Evolutionary conservation across 208 protist species (phyloP).

Genomic region (Leishmania amazonensis): DNA sequence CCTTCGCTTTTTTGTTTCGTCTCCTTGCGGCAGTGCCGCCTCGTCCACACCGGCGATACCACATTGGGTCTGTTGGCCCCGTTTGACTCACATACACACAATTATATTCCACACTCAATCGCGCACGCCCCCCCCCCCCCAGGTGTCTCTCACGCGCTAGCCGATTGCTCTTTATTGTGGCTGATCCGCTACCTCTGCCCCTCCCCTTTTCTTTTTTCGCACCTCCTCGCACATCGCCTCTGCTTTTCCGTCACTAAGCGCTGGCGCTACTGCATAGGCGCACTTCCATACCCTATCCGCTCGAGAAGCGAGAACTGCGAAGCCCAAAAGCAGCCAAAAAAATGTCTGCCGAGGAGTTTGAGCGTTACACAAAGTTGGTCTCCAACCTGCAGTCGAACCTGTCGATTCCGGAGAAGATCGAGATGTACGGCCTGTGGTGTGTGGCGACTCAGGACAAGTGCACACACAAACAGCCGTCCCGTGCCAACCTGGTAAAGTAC

Average conservation of each 20-base stretch:
- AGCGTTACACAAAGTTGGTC: constrained; percentile 46
- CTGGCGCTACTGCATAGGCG: not conserved
- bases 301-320: not conserved
- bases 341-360: constrained; percentile 48
- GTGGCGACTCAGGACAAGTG: constrained; percentile 71
- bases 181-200: not conserved
- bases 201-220: not conserved
- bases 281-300: not conserved
- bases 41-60: not conserved
- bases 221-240: not conserved
- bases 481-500: constrained; percentile 59
- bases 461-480: constrained; percentile 56
- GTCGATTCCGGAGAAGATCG: constrained; percentile 69
- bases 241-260: not conserved
- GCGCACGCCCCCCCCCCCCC: not conserved
- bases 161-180: not conserved
- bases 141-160: not conserved
- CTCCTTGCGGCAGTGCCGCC: not conserved
- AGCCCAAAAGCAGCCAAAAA: not conserved
- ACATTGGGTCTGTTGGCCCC: not conserved
- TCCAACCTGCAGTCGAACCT: constrained; percentile 47
- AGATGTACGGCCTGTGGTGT: constrained; percentile 89
- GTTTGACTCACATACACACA: not conserved
- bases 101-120: not conserved
- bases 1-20: not conserved